Conservation (phyloP, 148 eudicot species). For the Rhododendron griersonianum region DNA sequence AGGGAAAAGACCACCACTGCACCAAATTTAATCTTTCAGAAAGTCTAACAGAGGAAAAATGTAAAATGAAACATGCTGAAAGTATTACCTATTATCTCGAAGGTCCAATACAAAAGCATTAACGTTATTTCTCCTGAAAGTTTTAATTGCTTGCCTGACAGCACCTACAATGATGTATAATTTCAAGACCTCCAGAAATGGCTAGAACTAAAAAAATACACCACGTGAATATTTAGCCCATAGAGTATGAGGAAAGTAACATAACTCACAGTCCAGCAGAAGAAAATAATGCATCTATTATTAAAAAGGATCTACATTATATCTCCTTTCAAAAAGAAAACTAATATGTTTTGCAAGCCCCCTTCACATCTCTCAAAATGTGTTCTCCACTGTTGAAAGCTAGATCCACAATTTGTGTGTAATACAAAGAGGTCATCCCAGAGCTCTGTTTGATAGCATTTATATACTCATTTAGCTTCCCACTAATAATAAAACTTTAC, state of each 20-base stretch:
- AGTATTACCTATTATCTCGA: constrained; percentile 88
- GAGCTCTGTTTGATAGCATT: background rate
- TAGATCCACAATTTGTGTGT: background rate
- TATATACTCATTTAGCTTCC: background rate
- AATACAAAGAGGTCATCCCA: background rate
- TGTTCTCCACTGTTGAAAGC: background rate
- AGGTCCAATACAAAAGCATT: constrained; percentile 90
- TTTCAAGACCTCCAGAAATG: background rate
- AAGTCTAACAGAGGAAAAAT: constrained; percentile 1
- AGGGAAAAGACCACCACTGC: constrained; percentile 99
- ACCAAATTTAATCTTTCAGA: constrained; percentile 31
- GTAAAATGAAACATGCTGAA: constrained; percentile 6
- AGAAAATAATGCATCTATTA: background rate
- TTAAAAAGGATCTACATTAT: background rate
- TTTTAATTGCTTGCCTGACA: constrained; percentile 82
- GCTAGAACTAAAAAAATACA: background rate
- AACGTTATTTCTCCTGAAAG: constrained; percentile 71
- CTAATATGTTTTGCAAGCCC: background rate
- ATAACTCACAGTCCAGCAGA: background rate
- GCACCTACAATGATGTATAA: constrained; percentile 46
- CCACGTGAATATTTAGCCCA: background rate
- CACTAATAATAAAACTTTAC: background rate
- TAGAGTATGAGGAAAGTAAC: background rate
- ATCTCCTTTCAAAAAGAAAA: background rate
- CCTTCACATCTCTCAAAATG: background rate